Evolutionary conservation across 345 rosid genomes (phyloP), one percentile per base, ranked within the genome.

Genomic region (Euphorbia tirucalli): DNA sequence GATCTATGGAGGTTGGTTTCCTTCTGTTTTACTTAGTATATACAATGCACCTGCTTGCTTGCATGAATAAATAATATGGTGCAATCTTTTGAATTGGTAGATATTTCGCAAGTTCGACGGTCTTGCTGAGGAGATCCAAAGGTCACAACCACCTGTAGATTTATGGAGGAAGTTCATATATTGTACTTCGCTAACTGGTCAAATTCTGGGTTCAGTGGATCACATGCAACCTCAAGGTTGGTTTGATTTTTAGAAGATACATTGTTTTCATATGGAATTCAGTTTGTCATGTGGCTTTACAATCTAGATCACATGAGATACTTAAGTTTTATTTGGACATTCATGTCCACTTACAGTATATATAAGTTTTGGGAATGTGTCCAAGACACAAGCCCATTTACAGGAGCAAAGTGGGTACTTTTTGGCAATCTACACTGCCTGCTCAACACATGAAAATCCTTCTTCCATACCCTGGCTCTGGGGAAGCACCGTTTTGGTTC

Each of bases 211-310:
- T 61, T 85, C 91, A 56, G 98, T 94, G 55, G 98, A 94, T 76
- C 98, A 94, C 74, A 90, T 94, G 95, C 90, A 87, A 78, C 96
- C 97, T 75, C 91, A 94, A 89, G 98, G 98, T 91, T 69, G 72
- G 82, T 31, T 32, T 72, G 32, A 59, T 61, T 59, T 24, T 9
- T 69, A 9, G n/a, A 4, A 65, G 31, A 18, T 5, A 68, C 18
- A 3, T n/a, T n/a, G n/a, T n/a, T n/a, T n/a, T n/a, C n/a, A n/a
- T n/a, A n/a, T n/a, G n/a, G n/a, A n/a, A n/a, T n/a, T n/a, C n/a
- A n/a, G n/a, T n/a, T n/a, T n/a, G n/a, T n/a, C n/a, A n/a, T n/a
- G n/a, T n/a, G n/a, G n/a, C n/a, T n/a, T n/a, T n/a, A n/a, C n/a
- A n/a, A n/a, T n/a, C n/a, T n/a, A n/a, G n/a, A n/a, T n/a, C n/a